Evolutionary conservation across 306 rosid species (phyloP), one percentile per base, ranked within the genome.

Genomic region (Sicyos edulis): DNA sequence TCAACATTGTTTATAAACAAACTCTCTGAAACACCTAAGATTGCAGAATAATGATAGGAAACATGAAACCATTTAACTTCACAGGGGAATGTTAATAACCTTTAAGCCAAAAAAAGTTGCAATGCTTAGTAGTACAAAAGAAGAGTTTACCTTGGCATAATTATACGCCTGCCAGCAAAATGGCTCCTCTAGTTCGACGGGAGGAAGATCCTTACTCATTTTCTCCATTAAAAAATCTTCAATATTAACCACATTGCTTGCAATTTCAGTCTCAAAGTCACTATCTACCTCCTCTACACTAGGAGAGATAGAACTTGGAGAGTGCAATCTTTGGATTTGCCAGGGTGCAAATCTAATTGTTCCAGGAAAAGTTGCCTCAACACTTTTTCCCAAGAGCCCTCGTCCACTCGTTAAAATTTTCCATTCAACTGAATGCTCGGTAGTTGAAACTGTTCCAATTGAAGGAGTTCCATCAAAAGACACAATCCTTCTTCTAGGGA

Each of bases 111-210:
- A 49, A 72, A 49, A 54, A 1, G 53, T 37, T 42, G 65, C 65
- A 57, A 75, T 61, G 51, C 14, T 69, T 63, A 70, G 66, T 63
- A 56, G 10, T 54, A n/a, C 58, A 45, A 52, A 26, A 59, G 47
- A 58, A 73, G 19, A 20, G 62, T 78, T 22, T 85, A 93, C 99
- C 85, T 89, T 93, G 37, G 99, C 97, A 72, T 85, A 91, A 77
- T 91, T 91, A 81, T 91, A 93, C 21, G 97, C 97, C 82, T 83
- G 96, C 99, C 99, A 93, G 86, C 91, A 91, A 85, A 91, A 93
- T 83, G 99, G 96, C 83, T 93, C 97, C 79, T 91, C 99, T 10
- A 45, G 51, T 45, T 95, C 96, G 71, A 85, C 96, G 10, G 96
- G 90, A 81, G 92, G 91, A 84, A 95, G 97, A 85, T 88, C 89